Evolutionary conservation across 495 filamentous ascomycete genomes (phyloP).

Genomic region (Penicillium bovifimosum): DNA sequence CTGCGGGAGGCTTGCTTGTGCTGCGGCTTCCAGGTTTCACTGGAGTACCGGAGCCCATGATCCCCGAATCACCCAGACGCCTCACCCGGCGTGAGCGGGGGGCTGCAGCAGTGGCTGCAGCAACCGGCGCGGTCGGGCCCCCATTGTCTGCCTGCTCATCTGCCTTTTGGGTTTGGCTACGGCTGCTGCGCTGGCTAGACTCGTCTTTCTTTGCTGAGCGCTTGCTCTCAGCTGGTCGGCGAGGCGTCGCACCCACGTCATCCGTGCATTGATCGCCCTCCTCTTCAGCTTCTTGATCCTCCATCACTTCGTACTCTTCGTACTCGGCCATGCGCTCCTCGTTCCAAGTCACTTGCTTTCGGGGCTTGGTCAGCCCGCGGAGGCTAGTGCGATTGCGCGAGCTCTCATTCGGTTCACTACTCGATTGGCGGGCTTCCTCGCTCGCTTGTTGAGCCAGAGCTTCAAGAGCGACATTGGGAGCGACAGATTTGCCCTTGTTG

Average conservation of each 20-base stretch:
- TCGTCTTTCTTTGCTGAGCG: constrained; percentile 23
- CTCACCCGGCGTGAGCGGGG: constrained; percentile 34
- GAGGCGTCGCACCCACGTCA: constrained; percentile 12
- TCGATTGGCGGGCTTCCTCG: neutral
- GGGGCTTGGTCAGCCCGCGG: constrained; percentile 6
- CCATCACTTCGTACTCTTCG: constrained; percentile 18
- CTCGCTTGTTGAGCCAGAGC: constrained; percentile 29
- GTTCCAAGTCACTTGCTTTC: constrained; percentile 41
- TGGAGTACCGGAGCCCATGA: constrained; percentile 19
- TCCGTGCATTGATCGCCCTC: constrained; percentile 9
- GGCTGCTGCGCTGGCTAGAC: constrained; percentile 23
- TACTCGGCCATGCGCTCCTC: constrained; percentile 36
- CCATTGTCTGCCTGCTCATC: constrained; percentile 6
- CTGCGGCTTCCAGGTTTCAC: constrained; percentile 22
- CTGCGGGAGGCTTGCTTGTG: constrained; percentile 17
- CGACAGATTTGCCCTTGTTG: constrained; percentile 50
- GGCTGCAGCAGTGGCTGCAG: constrained; percentile 28
- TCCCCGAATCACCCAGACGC: constrained; percentile 27
- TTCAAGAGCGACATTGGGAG: constrained; percentile 43
- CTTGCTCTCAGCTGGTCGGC: constrained; percentile 10
- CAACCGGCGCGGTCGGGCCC: constrained; percentile 14
- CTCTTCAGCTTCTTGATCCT: constrained; percentile 11
- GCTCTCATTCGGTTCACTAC: constrained; percentile 6
- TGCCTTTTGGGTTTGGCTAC: constrained; percentile 20
- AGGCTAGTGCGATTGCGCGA: neutral